A percentile compares a stretch with the other conserved stretches of the same genome.
Evolutionary conservation across 108 stramenopile species (phyloP).

Genomic region (Nannochloropsis gaditana): DNA sequence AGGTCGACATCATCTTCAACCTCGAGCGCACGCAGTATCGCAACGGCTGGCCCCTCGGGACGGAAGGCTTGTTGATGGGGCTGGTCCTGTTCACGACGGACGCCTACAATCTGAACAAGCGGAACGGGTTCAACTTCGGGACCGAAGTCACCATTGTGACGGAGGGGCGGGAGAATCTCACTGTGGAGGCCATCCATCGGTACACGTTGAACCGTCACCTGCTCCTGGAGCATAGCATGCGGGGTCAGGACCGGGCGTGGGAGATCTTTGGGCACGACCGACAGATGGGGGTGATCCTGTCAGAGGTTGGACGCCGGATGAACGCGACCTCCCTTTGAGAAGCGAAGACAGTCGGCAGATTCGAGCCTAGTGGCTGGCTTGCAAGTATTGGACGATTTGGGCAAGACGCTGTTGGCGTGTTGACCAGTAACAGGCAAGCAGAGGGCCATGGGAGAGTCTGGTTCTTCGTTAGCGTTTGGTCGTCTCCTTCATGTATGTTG

Average conservation of each 20-base stretch:
- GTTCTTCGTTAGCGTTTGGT: no score
- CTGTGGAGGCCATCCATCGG: constrained; percentile 19
- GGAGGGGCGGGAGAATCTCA: neutral
- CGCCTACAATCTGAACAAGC: neutral
- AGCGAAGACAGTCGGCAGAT: neutral
- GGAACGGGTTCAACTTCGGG: constrained; percentile 11
- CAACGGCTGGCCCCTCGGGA: constrained; percentile 1
- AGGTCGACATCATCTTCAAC: constrained; percentile 12
- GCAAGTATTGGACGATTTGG: no score
- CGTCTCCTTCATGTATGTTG: no score
- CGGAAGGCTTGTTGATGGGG: constrained; percentile 4
- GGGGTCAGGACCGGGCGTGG: constrained; percentile 16
- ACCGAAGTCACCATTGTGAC: neutral
- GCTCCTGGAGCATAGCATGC: constrained; percentile 4
- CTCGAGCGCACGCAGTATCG: constrained; percentile 10
- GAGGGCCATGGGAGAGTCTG: neutral
- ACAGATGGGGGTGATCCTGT: constrained; percentile 1
- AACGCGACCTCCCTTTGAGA: neutral
- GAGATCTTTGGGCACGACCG: constrained; percentile 15
- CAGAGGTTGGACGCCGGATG: constrained; percentile 19
- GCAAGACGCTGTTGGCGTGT: neutral
- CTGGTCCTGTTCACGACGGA: constrained; percentile 11
- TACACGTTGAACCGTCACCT: constrained; percentile 12
- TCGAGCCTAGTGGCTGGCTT: neutral
- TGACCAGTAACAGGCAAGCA: neutral